Base-by-base conservation (phyloP, 257 asterid species). In the Ligustrum vulgare region DNA sequence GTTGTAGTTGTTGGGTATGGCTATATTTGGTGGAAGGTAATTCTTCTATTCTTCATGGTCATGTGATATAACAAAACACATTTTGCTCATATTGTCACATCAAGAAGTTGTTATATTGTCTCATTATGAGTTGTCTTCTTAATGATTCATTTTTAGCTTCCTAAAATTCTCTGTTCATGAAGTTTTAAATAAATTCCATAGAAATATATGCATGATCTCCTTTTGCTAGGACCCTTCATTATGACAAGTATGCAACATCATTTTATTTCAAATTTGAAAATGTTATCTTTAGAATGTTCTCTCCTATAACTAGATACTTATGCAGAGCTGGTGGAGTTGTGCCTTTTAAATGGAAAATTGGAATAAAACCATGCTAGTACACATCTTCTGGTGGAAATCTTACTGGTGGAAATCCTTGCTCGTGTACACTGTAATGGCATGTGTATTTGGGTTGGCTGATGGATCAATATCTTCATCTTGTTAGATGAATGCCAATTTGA, bases 1-100 rank as follows among this genome's bases (percentile, higher is more conserved):
- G 89, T 91, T 37, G 83, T 90, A 54, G 97, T 85, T 78, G 90
- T 86, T 74, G 99, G 98, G 84, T 94, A 86, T 77, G 98, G 99
- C 82, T 95, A 87, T 75, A 71, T 95, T 74, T 93, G 99, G 99
- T 95, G 99, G 98, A 95, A 95, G 97, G 99, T 95, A 89, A 81
- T 77, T 69, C 22, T 28, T 28, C 76, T n/a, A 62, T 71, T 72
- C 25, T 84, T 23, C 16, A 22, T 8, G 20, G 67, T 66, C 67
- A 22, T 39, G 8, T 60, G 67, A 60, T 60, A 9, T 60, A 0
- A 25, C 16, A 10, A 60, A 10, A 9, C 8, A 25, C 16, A 60
- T 60, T 60, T 60, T 23, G 15, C 35, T 60, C 67, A 9, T 60
- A 25, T 58, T 58, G 16, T 34, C 67, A 8, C 16, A 10, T 60